These are phyloP conservation scores for Hypoxylon subgilvum DNA, from an alignment of 495 filamentous ascomycete species.

Conservation along the genomic window DNA sequence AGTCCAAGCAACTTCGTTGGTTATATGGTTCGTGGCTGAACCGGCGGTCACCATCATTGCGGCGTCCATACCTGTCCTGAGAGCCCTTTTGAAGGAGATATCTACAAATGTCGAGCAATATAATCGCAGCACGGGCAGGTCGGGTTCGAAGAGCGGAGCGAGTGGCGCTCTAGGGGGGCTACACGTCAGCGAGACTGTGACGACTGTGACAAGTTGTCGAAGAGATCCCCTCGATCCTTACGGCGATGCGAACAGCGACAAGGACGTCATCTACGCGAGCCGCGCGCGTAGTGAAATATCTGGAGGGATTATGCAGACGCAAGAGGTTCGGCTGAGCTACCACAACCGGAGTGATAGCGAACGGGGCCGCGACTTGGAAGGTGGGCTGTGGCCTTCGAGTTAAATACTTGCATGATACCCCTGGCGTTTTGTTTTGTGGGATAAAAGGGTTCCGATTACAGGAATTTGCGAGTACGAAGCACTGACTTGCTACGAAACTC, in stretches of 20 bases:
- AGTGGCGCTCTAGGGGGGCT: conserved; percentile 11
- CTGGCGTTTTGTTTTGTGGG: not conserved
- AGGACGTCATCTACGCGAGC: conserved; percentile 32
- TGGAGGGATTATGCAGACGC: conserved; percentile 33
- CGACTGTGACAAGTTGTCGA: conserved; percentile 19
- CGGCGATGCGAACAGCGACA: conserved; percentile 35
- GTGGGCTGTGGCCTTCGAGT: conserved; percentile 20
- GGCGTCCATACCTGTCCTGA: conserved; percentile 46
- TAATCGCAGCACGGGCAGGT: conserved; percentile 27
- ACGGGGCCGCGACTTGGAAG: conserved; percentile 36
- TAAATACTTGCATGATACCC: conserved; percentile 22
- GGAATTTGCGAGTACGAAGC: not conserved
- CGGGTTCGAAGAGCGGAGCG: conserved; percentile 2
- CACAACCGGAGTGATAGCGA: conserved; percentile 37
- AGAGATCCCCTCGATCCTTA: conserved; percentile 17
- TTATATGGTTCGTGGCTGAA: conserved; percentile 46
- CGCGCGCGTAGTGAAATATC: conserved; percentile 14
- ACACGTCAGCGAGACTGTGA: conserved; percentile 30
- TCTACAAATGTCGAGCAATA: conserved; percentile 28
- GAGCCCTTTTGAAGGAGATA: conserved; percentile 43
- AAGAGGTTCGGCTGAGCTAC: conserved; percentile 35
- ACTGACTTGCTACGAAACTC: conserved; percentile 1
- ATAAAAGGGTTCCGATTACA: not conserved
- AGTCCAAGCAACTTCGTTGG: conserved; percentile 34
- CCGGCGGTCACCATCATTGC: conserved; percentile 46